A percentile compares a stretch with the other conserved stretches of the same genome.
Conservation (phyloP, 148 eudicot species). For the Rhododendron kiyosumense region DNA sequence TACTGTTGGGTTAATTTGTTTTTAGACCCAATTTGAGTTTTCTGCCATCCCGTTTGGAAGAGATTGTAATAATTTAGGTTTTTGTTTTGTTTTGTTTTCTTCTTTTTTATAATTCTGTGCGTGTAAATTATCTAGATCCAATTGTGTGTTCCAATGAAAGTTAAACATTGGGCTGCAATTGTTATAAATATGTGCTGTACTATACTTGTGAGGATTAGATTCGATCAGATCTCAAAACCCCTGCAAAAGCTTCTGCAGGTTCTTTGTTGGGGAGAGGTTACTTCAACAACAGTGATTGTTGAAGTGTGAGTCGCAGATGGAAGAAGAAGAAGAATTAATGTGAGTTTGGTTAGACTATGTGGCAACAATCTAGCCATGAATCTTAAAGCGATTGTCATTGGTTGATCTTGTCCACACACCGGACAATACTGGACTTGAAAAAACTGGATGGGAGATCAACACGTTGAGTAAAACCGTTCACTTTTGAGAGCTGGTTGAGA, state of each 20-base stretch:
- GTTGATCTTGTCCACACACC: not conserved
- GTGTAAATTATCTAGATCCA: slow-evolving; percentile 9
- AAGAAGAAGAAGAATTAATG: no score
- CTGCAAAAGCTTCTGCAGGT: not conserved
- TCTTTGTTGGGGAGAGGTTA: not conserved
- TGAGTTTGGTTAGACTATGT: no score
- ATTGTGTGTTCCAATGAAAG: slow-evolving; percentile 2
- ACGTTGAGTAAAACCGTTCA: not conserved
- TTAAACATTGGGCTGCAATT: slow-evolving; percentile 14
- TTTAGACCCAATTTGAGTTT: slow-evolving; percentile 1
- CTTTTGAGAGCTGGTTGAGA: not conserved
- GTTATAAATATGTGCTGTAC: slow-evolving; percentile 6
- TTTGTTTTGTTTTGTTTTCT: not conserved
- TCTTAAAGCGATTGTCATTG: not conserved
- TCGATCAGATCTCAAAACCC: not conserved
- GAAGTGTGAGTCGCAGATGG: no score
- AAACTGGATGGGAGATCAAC: not conserved
- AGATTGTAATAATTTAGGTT: not conserved
- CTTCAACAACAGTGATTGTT: not conserved
- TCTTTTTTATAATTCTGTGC: no score
- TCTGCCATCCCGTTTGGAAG: slow-evolving; percentile 14
- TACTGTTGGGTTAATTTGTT: not conserved
- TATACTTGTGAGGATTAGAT: not conserved
- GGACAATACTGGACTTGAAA: not conserved
- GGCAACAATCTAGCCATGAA: not conserved